Conservation (phyloP, 2,329 filamentous ascomycete species). For the Fusarium coicis region DNA sequence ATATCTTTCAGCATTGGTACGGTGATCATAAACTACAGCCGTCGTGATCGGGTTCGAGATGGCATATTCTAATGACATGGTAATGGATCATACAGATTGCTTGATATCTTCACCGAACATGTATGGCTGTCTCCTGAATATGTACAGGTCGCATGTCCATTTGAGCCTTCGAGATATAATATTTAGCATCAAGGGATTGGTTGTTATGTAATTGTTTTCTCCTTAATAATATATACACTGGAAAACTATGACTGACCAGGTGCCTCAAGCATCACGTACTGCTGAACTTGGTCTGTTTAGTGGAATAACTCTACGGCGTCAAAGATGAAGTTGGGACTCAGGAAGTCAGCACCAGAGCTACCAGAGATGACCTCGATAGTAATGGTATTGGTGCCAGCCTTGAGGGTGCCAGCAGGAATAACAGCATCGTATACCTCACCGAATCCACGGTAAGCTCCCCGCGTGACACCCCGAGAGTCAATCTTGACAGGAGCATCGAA, state of each 20-base stretch:
- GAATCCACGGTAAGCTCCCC: conserved; percentile 71
- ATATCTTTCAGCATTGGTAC: neutral
- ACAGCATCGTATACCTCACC: conserved; percentile 72
- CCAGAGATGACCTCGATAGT: conserved; percentile 69
- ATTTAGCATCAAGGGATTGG: neutral
- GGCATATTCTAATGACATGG: neutral
- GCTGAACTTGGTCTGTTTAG: neutral
- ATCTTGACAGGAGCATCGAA: conserved; percentile 68
- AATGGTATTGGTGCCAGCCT: conserved; percentile 71
- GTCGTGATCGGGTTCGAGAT: neutral
- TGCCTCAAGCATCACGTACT: neutral
- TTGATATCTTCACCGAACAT: neutral
- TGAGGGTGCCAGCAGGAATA: conserved; percentile 69
- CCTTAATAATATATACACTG: conserved; percentile 37
- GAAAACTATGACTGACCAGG: neutral
- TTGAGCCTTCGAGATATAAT: neutral
- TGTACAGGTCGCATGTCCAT: no score
- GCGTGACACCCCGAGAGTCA: conserved; percentile 71
- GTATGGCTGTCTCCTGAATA: neutral
- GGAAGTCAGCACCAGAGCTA: conserved; percentile 63
- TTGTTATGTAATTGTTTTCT: conserved; percentile 10
- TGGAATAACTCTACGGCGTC: conserved; percentile 45
- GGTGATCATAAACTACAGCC: neutral
- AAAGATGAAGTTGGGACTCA: conserved; percentile 65
- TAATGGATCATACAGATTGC: no score